Percentiles rank a stretch among this genome's conserved stretches.
Evolutionary conservation across 176 grass and related monocot species (phyloP).

Genomic region (Luzula sylvatica): DNA sequence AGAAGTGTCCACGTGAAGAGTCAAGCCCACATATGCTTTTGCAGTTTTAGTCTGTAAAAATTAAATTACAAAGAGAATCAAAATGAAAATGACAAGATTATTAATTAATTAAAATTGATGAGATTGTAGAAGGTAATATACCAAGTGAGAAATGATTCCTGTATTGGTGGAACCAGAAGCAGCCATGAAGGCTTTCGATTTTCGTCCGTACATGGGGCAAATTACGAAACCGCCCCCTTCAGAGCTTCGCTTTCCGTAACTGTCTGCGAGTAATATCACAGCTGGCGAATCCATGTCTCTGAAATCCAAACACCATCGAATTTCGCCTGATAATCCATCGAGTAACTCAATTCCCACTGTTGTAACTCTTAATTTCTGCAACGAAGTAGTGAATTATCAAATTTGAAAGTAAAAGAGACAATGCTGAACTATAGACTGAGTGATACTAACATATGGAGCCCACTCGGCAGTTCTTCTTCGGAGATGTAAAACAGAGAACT

Average conservation of each 20-base stretch:
- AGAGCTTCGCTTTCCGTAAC: slow-evolving; percentile 56
- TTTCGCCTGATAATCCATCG: slow-evolving; percentile 57
- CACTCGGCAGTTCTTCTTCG: slow-evolving; percentile 71
- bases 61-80: no score
- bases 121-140: slow-evolving; percentile 16
- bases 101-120: background rate
- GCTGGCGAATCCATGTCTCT: slow-evolving; percentile 92
- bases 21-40: slow-evolving; percentile 60
- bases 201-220: slow-evolving; percentile 87
- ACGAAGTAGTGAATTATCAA: no score
- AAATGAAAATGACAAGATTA: no score
- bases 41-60: slow-evolving; percentile 76
- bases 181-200: slow-evolving; percentile 94
- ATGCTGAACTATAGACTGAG: background rate
- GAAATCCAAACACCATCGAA: slow-evolving; percentile 89
- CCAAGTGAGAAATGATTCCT: slow-evolving; percentile 76
- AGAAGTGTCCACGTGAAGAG: slow-evolving; percentile 60
- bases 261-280: slow-evolving; percentile 60
- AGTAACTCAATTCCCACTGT: slow-evolving; percentile 72
- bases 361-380: slow-evolving; percentile 94
- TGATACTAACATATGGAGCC: slow-evolving; percentile 63
- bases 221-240: slow-evolving; percentile 88
- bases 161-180: slow-evolving; percentile 65
- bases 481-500: slow-evolving; percentile 88
- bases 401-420: background rate